Conservation (phyloP, 2,329 filamentous ascomycete species). For the Fusarium burgessii region DNA sequence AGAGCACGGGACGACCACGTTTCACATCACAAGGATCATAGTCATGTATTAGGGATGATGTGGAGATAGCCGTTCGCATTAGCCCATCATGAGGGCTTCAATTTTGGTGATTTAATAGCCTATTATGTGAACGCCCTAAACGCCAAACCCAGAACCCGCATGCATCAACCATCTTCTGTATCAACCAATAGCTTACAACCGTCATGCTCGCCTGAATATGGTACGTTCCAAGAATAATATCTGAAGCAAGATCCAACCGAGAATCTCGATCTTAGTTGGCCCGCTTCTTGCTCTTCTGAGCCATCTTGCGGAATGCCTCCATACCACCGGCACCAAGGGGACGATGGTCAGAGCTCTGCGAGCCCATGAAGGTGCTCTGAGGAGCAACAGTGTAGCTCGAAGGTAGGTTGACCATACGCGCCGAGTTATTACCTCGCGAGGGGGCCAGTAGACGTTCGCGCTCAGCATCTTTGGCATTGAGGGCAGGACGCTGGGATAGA, state of each 20-base stretch:
- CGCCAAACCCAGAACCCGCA: slow-evolving; percentile 35
- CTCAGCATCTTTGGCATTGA: slow-evolving; percentile 62
- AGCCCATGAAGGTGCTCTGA: slow-evolving; percentile 70
- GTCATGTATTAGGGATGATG: background rate
- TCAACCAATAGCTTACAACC: slow-evolving; percentile 39
- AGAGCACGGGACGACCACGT: background rate
- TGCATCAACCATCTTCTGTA: slow-evolving; percentile 33
- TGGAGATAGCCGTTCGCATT: background rate
- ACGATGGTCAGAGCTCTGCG: slow-evolving; percentile 63
- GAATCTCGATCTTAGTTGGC: slow-evolving; percentile 17
- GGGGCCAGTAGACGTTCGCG: slow-evolving; percentile 70
- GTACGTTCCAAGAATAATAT: background rate
- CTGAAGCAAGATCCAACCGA: background rate
- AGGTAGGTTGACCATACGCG: slow-evolving; percentile 65
- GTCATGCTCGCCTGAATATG: slow-evolving; percentile 3
- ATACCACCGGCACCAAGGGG: slow-evolving; percentile 73
- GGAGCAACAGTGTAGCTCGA: slow-evolving; percentile 71
- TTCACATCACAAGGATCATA: background rate
- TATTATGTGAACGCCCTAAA: slow-evolving; percentile 39
- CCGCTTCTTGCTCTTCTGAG: slow-evolving; percentile 70
- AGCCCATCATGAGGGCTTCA: slow-evolving; percentile 17
- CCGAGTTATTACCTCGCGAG: slow-evolving; percentile 66
- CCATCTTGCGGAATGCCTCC: slow-evolving; percentile 75
- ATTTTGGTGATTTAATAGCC: slow-evolving; percentile 23
- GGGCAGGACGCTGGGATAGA: slow-evolving; percentile 62